These are phyloP conservation scores for Cicer yamashitae DNA, from an alignment of 306 rosid species.

Conservation along the genomic window DNA sequence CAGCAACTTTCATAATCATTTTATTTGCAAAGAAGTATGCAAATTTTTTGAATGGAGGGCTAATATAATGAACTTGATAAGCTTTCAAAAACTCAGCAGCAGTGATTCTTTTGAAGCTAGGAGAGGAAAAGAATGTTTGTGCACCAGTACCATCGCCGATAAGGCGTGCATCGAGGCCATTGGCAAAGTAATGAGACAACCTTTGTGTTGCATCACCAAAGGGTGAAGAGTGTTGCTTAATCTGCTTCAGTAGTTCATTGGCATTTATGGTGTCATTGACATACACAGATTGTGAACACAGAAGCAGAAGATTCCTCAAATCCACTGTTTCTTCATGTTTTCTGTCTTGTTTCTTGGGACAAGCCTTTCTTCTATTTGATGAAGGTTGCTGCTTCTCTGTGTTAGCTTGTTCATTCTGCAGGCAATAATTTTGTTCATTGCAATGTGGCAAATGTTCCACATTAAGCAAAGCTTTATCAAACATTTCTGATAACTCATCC, in stretches of 20 bases:
- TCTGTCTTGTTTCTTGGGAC: constrained; percentile 44
- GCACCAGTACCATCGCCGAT: constrained; percentile 57
- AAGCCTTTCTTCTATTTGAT: constrained; percentile 47
- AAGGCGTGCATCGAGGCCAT: constrained; percentile 71
- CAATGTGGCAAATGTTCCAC: constrained; percentile 37
- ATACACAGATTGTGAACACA: constrained; percentile 73
- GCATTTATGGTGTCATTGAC: constrained; percentile 58
- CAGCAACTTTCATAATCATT: constrained; percentile 58
- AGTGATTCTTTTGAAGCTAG: constrained; percentile 46
- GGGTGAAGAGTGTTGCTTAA: constrained; percentile 69
- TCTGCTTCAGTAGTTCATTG: constrained; percentile 62
- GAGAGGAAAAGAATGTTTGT: constrained; percentile 45
- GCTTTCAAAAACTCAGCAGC: constrained; percentile 68
- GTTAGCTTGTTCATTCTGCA: constrained; percentile 23
- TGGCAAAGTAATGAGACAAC: constrained; percentile 69
- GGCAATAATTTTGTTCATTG: neutral
- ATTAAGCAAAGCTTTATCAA: constrained; percentile 53
- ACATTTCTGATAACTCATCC: constrained; percentile 54
- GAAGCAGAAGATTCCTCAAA: constrained; percentile 61
- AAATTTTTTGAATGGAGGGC: constrained; percentile 63
- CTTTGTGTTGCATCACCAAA: constrained; percentile 71
- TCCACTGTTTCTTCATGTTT: constrained; percentile 56
- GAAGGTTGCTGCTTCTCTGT: neutral
- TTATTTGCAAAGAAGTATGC: constrained; percentile 54
- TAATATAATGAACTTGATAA: constrained; percentile 43